Evolutionary conservation across 2,329 filamentous ascomycete species (phyloP).

Genomic region (Colletotrichum sp.): DNA sequence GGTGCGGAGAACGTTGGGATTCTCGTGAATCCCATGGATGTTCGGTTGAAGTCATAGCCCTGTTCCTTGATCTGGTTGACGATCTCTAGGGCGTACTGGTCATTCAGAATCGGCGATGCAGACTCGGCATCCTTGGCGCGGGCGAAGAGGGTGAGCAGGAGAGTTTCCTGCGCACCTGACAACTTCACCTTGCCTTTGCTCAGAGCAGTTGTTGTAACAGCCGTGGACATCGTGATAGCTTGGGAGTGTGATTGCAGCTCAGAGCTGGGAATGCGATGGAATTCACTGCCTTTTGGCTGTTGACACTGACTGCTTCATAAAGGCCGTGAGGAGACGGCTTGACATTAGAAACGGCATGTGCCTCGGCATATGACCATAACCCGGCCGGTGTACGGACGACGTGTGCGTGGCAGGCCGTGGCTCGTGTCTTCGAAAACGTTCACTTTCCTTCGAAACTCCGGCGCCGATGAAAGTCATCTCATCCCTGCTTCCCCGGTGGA

Average conservation of each 20-base stretch:
- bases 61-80: background rate
- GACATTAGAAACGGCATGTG: background rate
- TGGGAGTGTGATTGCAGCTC: background rate
- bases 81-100: constrained; percentile 15
- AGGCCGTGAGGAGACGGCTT: background rate
- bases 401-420: background rate
- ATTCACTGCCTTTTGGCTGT: background rate
- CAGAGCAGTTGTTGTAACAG: background rate
- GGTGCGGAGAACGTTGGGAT: background rate
- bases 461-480: background rate
- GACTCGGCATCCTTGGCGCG: constrained; percentile 17
- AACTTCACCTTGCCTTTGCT: constrained; percentile 13
- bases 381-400: background rate
- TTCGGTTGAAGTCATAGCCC: constrained; percentile 13
- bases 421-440: background rate
- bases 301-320: background rate
- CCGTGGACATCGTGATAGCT: background rate
- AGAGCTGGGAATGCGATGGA: rapidly evolving
- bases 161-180: constrained; percentile 20
- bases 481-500: background rate
- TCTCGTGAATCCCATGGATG: background rate
- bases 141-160: constrained; percentile 18
- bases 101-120: constrained; percentile 12
- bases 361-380: background rate
- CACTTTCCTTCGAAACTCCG: background rate